Evolutionary conservation across 2,329 filamentous ascomycete genomes (phyloP).

Genomic region (Pseudogymnoascus sp.): DNA sequence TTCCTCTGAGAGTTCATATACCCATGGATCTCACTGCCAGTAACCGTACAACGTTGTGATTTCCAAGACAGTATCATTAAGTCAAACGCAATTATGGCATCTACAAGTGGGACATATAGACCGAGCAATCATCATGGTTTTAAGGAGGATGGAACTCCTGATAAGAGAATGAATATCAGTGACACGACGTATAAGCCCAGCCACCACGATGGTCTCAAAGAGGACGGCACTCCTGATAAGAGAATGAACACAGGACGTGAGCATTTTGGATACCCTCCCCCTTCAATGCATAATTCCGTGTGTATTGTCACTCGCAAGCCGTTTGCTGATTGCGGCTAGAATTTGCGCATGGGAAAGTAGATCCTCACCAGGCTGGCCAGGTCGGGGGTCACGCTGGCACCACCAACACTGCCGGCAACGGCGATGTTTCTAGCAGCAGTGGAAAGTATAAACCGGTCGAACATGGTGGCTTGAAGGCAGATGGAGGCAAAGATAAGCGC

Average conservation of each 20-base stretch:
- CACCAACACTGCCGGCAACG: constrained; percentile 10
- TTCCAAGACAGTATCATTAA: not conserved
- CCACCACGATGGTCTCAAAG: constrained; percentile 33
- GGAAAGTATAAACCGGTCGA: constrained; percentile 17
- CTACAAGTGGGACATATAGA: constrained; percentile 1
- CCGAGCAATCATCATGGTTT: constrained; percentile 31
- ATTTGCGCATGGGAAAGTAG: constrained; percentile 31
- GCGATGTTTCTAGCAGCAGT: not conserved
- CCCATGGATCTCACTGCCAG: not conserved
- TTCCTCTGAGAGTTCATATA: not conserved
- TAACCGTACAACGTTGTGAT: not conserved
- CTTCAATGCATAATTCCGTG: not conserved
- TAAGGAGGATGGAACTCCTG: constrained; percentile 34
- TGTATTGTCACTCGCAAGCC: not conserved
- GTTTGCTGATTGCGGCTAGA: not conserved
- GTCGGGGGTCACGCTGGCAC: constrained; percentile 24
- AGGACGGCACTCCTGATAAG: constrained; percentile 34
- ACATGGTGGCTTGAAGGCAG: constrained; percentile 30
- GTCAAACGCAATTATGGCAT: not conserved
- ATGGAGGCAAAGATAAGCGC: constrained; percentile 29
- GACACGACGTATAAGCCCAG: constrained; percentile 3
- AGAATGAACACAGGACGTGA: constrained; percentile 28
- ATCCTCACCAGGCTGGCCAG: constrained; percentile 30
- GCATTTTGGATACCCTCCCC: not conserved
- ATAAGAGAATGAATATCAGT: constrained; percentile 23